Evolutionary conservation across 2,329 filamentous ascomycete species (phyloP).

Genomic region (Chaetomium globosum): DNA sequence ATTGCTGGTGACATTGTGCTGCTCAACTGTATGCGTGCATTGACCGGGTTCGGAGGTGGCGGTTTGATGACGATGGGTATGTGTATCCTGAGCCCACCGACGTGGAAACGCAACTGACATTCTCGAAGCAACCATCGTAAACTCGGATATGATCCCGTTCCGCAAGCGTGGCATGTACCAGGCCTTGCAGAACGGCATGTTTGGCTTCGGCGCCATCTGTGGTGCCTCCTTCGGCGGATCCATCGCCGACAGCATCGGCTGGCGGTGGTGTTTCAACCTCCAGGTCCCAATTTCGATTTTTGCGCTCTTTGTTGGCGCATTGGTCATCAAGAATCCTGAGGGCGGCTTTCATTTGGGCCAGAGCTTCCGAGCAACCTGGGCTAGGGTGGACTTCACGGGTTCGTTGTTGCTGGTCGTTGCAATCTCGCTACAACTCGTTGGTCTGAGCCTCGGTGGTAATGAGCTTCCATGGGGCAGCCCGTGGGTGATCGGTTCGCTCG

Average conservation of each 20-base stretch:
- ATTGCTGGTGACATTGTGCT: conserved; percentile 59
- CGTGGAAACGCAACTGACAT: conserved; percentile 4
- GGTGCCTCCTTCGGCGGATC: conserved; percentile 67
- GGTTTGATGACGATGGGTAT: conserved; percentile 70
- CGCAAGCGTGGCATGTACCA: conserved; percentile 60
- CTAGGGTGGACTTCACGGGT: conserved; percentile 61
- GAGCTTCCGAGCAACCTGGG: conserved; percentile 50
- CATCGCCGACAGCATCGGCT: conserved; percentile 66
- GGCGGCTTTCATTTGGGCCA: conserved; percentile 36
- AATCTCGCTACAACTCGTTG: conserved; percentile 60
- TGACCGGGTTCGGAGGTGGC: conserved; percentile 70
- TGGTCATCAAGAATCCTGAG: conserved; percentile 55
- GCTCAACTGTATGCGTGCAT: conserved; percentile 65
- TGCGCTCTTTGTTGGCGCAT: conserved; percentile 55
- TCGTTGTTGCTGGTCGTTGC: conserved; percentile 60
- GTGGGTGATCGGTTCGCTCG: conserved; percentile 51
- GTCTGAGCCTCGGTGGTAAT: conserved; percentile 59
- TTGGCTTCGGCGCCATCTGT: conserved; percentile 63
- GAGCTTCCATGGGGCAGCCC: conserved; percentile 56
- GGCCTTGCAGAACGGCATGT: conserved; percentile 63
- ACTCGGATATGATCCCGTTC: conserved; percentile 66
- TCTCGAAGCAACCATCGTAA: conserved; percentile 57
- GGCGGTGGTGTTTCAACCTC: conserved; percentile 67
- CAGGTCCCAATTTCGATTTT: conserved; percentile 62
- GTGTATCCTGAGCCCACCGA: conserved; percentile 19